These are phyloP conservation scores for Corchorus olitorius DNA, from an alignment of 345 rosid species.

Conservation along the genomic window DNA sequence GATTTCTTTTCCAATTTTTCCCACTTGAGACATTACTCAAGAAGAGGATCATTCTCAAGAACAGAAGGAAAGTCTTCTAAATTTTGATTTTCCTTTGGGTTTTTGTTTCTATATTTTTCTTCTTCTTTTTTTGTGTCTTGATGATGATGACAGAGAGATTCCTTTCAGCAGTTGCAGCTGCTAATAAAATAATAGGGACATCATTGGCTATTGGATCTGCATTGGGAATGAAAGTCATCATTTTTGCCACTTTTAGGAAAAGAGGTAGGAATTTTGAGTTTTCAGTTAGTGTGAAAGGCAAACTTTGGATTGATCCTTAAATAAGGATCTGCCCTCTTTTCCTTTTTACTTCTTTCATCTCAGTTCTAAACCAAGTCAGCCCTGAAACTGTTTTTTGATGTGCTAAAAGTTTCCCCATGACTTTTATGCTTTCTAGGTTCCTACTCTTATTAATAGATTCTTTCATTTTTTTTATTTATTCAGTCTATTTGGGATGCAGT, in stretches of 20 bases:
- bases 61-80: slow-evolving; percentile 25
- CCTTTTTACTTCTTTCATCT: slow-evolving; percentile 8
- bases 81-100: slow-evolving; percentile 29
- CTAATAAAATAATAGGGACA: slow-evolving; percentile 23
- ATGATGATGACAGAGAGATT: slow-evolving; percentile 54
- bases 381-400: background rate
- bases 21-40: slow-evolving; percentile 10
- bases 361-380: background rate
- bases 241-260: slow-evolving; percentile 17
- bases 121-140: slow-evolving; percentile 38
- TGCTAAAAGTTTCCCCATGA: background rate
- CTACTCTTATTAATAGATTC: background rate
- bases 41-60: slow-evolving; percentile 46
- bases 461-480: background rate
- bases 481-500: background rate
- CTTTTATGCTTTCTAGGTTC: background rate
- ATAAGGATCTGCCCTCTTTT: slow-evolving; percentile 13
- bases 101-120: slow-evolving; percentile 36
- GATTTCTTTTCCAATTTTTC: background rate
- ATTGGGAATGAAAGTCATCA: slow-evolving; percentile 38
- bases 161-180: slow-evolving; percentile 42
- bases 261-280: slow-evolving; percentile 6
- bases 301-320: slow-evolving; percentile 13
- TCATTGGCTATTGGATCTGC: slow-evolving; percentile 48
- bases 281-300: background rate